These are phyloP conservation scores for Phytopythium aichiense DNA, from an alignment of 352 stramenopile genomes.

Conservation along the genomic window DNA sequence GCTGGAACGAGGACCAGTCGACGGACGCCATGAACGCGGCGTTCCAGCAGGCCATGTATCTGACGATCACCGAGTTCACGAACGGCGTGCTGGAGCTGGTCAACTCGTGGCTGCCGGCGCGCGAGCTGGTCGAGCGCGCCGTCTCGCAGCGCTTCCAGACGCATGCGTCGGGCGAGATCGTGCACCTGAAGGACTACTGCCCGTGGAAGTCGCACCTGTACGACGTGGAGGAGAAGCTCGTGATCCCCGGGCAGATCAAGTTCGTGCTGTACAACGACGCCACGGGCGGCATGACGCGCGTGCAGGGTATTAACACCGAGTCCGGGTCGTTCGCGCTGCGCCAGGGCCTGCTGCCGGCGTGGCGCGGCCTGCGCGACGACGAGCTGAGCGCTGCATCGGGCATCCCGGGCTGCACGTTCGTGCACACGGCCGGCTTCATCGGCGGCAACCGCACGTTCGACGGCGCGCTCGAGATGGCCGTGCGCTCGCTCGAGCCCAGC, in stretches of 20 bases:
- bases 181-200: conserved; percentile 90
- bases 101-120: conserved; percentile 92
- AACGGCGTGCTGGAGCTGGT: conserved; percentile 89
- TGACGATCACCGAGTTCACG: conserved; percentile 95
- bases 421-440: conserved; percentile 98
- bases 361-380: conserved; percentile 93
- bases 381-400: conserved; percentile 86
- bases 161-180: conserved; percentile 92
- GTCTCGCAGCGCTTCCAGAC: conserved; percentile 84
- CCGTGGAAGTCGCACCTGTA: conserved; percentile 97
- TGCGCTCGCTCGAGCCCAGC: conserved; percentile 37
- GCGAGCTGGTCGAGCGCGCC: conserved; percentile 91
- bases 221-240: conserved; percentile 92
- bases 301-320: conserved; percentile 95
- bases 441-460: conserved; percentile 96
- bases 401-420: conserved; percentile 95
- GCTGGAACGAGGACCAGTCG: conserved; percentile 94
- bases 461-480: conserved; percentile 94
- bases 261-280: conserved; percentile 97
- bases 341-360: conserved; percentile 87
- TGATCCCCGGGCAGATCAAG: conserved; percentile 90
- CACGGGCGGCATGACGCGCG: conserved; percentile 91
- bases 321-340: conserved; percentile 92
- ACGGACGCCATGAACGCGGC: conserved; percentile 76
- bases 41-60: conserved; percentile 94